A percentile compares a stretch with the other conserved stretches of the same genome.
phyloP scores from a whole-genome alignment of 1,284 basidiomycete genomes.

The Ustilago trichophora region DNA sequence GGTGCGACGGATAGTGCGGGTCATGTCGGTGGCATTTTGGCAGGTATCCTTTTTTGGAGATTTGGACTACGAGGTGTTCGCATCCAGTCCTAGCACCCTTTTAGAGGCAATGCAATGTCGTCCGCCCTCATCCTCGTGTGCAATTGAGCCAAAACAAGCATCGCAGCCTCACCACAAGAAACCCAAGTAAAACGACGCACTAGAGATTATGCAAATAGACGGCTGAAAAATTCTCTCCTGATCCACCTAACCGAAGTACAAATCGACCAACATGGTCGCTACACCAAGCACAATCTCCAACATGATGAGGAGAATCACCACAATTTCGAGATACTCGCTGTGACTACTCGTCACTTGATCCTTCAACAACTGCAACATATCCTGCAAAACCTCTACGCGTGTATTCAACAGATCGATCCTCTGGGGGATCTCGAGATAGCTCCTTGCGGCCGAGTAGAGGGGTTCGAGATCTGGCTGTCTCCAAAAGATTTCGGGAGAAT shows the following conservation, averaged over 20 bases:
- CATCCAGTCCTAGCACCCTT: no score
- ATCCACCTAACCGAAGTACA: constrained; percentile 56
- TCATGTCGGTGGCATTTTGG: constrained; percentile 80
- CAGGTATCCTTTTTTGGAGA: constrained; percentile 70
- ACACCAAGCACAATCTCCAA: constrained; percentile 75
- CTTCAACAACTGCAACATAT: constrained; percentile 94
- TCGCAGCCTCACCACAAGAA: no score
- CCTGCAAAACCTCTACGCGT: constrained; percentile 90
- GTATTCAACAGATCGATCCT: constrained; percentile 92
- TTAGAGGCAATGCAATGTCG: no score
- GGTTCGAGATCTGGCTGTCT: constrained; percentile 83
- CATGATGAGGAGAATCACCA: constrained; percentile 90
- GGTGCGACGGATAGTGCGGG: constrained; percentile 75
- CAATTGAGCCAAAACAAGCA: no score
- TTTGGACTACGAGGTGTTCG: constrained; percentile 21
- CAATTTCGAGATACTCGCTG: constrained; percentile 89
- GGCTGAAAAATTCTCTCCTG: no score
- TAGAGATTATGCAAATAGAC: no score
- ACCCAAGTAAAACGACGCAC: no score
- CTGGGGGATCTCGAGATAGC: constrained; percentile 93
- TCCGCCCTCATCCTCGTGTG: no score
- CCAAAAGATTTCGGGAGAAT: constrained; percentile 96
- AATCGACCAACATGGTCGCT: constrained; percentile 64
- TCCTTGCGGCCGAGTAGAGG: constrained; percentile 83
- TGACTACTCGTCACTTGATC: constrained; percentile 91